Evolutionary conservation across 345 rosid species (phyloP).

Genomic region (Salix brachista): DNA sequence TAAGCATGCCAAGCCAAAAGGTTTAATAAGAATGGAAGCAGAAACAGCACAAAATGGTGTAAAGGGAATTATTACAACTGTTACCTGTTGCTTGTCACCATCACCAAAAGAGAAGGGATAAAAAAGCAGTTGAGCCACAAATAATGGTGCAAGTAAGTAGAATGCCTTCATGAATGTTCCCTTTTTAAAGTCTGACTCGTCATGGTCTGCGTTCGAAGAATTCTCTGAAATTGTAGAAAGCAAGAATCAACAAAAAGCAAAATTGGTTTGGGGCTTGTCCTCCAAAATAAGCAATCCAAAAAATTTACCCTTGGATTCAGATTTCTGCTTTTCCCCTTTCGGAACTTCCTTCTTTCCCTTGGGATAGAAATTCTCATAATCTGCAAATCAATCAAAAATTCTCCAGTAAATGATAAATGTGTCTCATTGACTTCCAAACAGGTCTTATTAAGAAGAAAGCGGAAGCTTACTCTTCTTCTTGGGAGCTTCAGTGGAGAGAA

Average conservation of each 20-base stretch:
- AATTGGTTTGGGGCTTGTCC: not conserved
- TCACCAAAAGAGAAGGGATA: constrained; percentile 43
- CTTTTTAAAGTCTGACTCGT: constrained; percentile 37
- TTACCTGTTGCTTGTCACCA: constrained; percentile 64
- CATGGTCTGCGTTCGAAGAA: constrained; percentile 45
- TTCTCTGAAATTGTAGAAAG: constrained; percentile 48
- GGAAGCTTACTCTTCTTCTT: constrained; percentile 60
- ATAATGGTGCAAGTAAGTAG: constrained; percentile 45
- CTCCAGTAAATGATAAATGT: not conserved
- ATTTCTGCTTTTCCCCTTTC: constrained; percentile 67
- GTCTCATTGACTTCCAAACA: not conserved
- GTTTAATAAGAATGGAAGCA: too few species aligned
- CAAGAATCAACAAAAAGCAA: not conserved
- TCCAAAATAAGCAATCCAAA: not conserved
- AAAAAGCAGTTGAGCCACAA: constrained; percentile 52
- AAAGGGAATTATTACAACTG: not conserved
- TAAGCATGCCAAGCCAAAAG: constrained; percentile 1
- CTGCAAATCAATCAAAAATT: constrained; percentile 34
- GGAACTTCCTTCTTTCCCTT: constrained; percentile 82
- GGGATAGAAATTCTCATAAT: constrained; percentile 79
- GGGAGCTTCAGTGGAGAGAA: constrained; percentile 66
- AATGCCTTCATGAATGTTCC: constrained; percentile 44
- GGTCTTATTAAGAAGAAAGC: not conserved
- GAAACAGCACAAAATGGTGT: too few species aligned
- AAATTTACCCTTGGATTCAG: constrained; percentile 67